Evolutionary conservation across 139 green algal genomes (phyloP), one percentile per base, ranked within the genome.

Genomic region (Coccomyxa sp.): DNA sequence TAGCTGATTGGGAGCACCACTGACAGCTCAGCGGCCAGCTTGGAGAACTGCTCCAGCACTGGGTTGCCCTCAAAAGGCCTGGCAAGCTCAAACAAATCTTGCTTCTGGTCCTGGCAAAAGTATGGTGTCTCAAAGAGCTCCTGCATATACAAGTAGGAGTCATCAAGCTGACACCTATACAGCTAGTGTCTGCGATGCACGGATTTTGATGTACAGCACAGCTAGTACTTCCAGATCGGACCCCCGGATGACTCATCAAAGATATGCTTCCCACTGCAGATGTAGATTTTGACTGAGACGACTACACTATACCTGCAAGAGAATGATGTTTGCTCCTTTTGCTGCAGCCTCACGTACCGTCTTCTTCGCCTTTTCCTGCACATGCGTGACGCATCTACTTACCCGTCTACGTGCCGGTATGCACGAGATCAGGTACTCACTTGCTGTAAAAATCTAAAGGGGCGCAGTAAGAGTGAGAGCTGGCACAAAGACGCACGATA

Each of bases 61-160:
- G 78, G 73, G 69, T 88, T 79, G 40, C 41, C 83, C n/a, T 90
- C 89, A 2, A 89, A 34, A 0, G 89, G 82, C 73, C 81, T 74
- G 1, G 83, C 84, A 74, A 80, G 83, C 0, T 78, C 81, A 74
- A 88, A 90, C 74, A 88, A 86, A 41, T 85, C 41, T 27, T 55
- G 34, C 37, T 80, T 70, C 50, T 85, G 76, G 4, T 91, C 86
- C 83, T 90, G 75, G 77, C 89, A 91, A 35, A 89, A 93, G 80
- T 95, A 95, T 24, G 78, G 79, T 0, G 80, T 77, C 35, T 90
- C 81, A 76, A 94, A 93, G 27, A 94, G 88, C 76, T 95, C 90
- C 86, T 93, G 83, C n/a, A 78, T 7, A 33, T 36, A 33, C 0
- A 55, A 36, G 18, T 24, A 29, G 34, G n/a, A 6, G 70, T 77